A percentile compares a stretch with the other conserved stretches of the same genome.
These are phyloP conservation scores for Kentomonas sorsogonicus DNA, from an alignment of 208 protist genomes.

Conservation along the genomic window DNA sequence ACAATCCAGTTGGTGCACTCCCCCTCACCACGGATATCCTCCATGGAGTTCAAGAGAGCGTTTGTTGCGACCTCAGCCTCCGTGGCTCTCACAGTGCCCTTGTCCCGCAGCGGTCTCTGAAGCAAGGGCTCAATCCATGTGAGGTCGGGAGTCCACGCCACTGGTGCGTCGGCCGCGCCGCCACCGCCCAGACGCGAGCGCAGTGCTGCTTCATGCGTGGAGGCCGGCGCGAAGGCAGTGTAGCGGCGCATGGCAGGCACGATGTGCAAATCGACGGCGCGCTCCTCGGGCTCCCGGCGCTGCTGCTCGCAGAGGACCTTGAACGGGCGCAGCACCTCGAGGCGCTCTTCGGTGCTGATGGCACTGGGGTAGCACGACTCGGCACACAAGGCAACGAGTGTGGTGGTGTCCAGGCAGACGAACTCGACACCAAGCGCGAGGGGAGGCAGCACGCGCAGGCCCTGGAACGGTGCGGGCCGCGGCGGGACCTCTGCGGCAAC, in stretches of 20 bases:
- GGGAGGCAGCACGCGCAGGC: too few relatives aligned
- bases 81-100: too few relatives aligned
- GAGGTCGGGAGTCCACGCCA: conserved; percentile 9
- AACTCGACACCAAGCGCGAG: conserved; percentile 13
- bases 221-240: conserved; percentile 25
- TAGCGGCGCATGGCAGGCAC: conserved; percentile 25
- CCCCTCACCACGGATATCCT: neutral
- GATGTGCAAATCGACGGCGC: conserved; percentile 27
- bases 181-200: conserved; percentile 7
- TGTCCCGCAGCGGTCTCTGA: too few relatives aligned
- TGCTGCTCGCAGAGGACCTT: conserved; percentile 57
- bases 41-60: too few relatives aligned
- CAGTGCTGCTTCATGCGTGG: conserved; percentile 16
- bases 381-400: conserved; percentile 65
- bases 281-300: conserved; percentile 29
- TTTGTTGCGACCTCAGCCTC: too few relatives aligned
- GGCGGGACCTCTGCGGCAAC: too few relatives aligned
- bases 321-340: conserved; percentile 22
- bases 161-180: neutral
- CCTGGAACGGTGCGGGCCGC: too few relatives aligned
- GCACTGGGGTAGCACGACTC: conserved; percentile 43
- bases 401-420: conserved; percentile 68
- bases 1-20: conserved; percentile 59
- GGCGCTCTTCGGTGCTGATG: conserved; percentile 12
- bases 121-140: conserved; percentile 20